Evolutionary conservation across 805 yeast species (phyloP), one percentile per base, ranked within the genome.

Genomic region (Cyberlindnera nakhonratchasimensis): DNA sequence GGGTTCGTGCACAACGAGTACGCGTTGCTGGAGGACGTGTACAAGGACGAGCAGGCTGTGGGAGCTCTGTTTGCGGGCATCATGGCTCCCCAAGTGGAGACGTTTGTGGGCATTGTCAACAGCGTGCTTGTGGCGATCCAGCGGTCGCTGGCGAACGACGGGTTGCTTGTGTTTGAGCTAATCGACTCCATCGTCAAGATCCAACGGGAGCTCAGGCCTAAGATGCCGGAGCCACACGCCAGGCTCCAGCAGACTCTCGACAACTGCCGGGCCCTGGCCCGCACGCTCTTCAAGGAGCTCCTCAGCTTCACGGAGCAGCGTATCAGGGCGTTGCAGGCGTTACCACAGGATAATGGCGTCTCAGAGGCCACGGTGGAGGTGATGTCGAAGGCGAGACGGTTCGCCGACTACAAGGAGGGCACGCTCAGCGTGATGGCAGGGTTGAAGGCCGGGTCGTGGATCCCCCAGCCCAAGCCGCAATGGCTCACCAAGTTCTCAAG

Each of bases 311-410:
- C 86, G 23, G 86, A 79, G 34, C 55, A 57, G 4, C 67, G 77
- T 34, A 75, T 80, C 14, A 62, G 57, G 14, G 54, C 67, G n/a
- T 57, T 77, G 42, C 65, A 70, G 3, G 55, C 64, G 9, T 57
- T 82, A 29, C 83, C 87, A 10, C 72, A 72, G 35, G 96, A 87
- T 47, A 75, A 74, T 51, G 85, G 86, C 39, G 77, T 87, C 34
- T 74, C 85, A 32, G 89, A 81, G 53, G 71, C 79, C 13, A 81
- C 86, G 0, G 80, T 82, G n/a, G 91, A 84, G 44, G 65, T 80
- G 8, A 76, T 86, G 67, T 78, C 89, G 1, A 71, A 79, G 45
- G 64, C 88, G 39, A 70, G 87, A 34, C 77, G 77, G 39, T 67
- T 86, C 25, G 71, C 85, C 22, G 87, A 80, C 44, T 81, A 77